Percentiles rank a stretch among this genome's conserved stretches.
Evolutionary conservation across 2,329 filamentous ascomycete species (phyloP).

Genomic region (Colletotrichum spinosum): DNA sequence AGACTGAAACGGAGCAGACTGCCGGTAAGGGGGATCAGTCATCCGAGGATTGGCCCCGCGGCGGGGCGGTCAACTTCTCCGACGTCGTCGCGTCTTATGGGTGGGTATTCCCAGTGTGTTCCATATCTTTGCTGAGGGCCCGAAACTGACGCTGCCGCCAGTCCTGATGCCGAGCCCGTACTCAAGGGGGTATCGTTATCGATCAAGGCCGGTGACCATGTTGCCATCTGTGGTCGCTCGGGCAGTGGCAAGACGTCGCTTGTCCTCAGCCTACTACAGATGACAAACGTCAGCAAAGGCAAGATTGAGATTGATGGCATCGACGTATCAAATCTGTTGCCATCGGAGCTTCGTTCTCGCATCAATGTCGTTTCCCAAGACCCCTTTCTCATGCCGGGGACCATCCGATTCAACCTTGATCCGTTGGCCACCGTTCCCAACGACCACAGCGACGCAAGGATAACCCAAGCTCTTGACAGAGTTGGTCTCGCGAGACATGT

Average conservation of each 20-base stretch:
- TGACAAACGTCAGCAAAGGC: conserved; percentile 57
- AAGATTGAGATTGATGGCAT: conserved; percentile 57
- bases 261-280: conserved; percentile 51
- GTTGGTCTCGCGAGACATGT: too few species aligned
- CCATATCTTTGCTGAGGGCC: too few species aligned
- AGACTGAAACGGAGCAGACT: neutral
- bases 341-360: too few species aligned
- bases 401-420: too few species aligned
- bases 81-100: conserved; percentile 18
- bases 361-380: too few species aligned
- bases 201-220: conserved; percentile 38
- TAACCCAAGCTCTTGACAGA: too few species aligned
- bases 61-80: neutral
- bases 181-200: conserved; percentile 23
- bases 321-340: conserved; percentile 43
- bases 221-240: conserved; percentile 39
- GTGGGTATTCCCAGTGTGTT: neutral
- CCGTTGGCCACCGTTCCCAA: too few species aligned
- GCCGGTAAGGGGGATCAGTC: too few species aligned
- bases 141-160: neutral
- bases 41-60: neutral
- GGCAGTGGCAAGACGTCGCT: conserved; percentile 61
- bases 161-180: conserved; percentile 1
- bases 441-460: too few species aligned
- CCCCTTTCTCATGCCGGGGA: too few species aligned